Conservation (phyloP, 1,139 yeast genomes). For the Candida tetrigidarum region DNA sequence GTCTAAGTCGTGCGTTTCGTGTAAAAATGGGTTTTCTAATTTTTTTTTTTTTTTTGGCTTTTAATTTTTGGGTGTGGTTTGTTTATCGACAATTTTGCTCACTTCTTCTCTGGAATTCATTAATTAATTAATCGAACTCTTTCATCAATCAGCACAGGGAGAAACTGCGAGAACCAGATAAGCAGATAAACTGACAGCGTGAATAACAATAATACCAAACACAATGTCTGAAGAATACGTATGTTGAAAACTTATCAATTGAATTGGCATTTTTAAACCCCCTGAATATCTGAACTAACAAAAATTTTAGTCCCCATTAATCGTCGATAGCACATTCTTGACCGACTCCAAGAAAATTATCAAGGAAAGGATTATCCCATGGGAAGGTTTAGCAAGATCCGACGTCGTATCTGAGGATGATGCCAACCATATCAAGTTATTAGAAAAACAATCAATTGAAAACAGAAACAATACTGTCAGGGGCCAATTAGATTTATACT, state of each 20-base stretch:
- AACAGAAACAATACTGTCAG: conserved; percentile 43
- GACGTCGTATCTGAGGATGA: conserved; percentile 68
- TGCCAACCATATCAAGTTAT: conserved; percentile 64
- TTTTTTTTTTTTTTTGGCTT: neutral
- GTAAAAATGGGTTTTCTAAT: neutral
- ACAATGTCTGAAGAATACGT: conserved; percentile 14
- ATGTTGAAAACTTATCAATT: conserved; percentile 10
- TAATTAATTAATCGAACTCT: too few relatives aligned
- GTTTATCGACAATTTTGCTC: conserved; percentile 2
- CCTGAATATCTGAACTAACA: conserved; percentile 15
- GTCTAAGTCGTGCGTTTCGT: neutral
- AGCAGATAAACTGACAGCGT: too few relatives aligned
- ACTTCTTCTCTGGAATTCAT: neutral
- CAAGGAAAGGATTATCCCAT: conserved; percentile 83
- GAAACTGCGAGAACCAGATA: too few relatives aligned
- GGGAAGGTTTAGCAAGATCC: conserved; percentile 90
- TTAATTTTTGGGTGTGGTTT: neutral
- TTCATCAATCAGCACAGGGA: too few relatives aligned
- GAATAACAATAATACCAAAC: too few relatives aligned
- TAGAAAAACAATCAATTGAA: conserved; percentile 58
- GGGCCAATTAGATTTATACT: conserved; percentile 55
- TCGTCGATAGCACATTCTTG: conserved; percentile 65
- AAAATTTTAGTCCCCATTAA: conserved; percentile 26
- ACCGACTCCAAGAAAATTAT: conserved; percentile 77
- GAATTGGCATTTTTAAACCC: neutral